phyloP scores from a whole-genome alignment of 2,329 filamentous ascomycete genomes.

The Eurotiales sp. region DNA sequence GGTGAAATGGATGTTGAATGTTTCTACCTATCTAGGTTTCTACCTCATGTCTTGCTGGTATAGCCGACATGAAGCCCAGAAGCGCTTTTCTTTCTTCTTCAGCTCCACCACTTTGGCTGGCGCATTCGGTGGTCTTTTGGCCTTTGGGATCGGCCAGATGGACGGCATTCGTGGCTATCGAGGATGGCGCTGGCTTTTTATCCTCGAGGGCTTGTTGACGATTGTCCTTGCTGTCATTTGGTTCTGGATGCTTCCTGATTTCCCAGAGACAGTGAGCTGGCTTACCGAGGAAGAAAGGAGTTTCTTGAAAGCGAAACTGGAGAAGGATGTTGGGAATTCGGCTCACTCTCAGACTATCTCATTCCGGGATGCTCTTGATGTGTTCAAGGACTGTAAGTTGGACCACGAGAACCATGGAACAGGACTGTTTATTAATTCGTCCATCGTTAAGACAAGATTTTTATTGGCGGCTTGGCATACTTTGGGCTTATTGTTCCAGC shows the following conservation, averaged over 20 bases:
- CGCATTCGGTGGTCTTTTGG: conserved; percentile 60
- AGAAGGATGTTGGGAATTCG: conserved; percentile 64
- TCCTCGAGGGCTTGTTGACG: conserved; percentile 64
- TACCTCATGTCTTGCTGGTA: conserved; percentile 82
- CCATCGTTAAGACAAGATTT: conserved; percentile 53
- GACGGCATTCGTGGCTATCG: conserved; percentile 54
- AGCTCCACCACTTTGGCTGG: conserved; percentile 61
- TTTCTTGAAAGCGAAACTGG: conserved; percentile 64
- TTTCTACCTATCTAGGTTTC: conserved; percentile 29
- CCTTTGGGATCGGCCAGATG: conserved; percentile 59
- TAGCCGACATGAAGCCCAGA: conserved; percentile 78
- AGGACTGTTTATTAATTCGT: conserved; percentile 19
- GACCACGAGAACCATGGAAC: too few relatives aligned
- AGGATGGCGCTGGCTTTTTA: conserved; percentile 51
- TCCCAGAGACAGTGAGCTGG: conserved; percentile 73
- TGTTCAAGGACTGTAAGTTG: conserved; percentile 63
- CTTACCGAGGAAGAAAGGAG: conserved; percentile 64
- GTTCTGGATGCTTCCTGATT: conserved; percentile 68
- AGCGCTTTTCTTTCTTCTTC: conserved; percentile 93
- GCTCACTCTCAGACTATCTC: conserved; percentile 61
- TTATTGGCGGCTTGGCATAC: conserved; percentile 75
- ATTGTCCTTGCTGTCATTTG: conserved; percentile 55
- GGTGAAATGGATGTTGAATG: not conserved
- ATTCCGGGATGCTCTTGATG: conserved; percentile 54
- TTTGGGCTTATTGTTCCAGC: conserved; percentile 74